Evolutionary conservation across 805 yeast species (phyloP).

Genomic region (Saturnispora ahearnii): DNA sequence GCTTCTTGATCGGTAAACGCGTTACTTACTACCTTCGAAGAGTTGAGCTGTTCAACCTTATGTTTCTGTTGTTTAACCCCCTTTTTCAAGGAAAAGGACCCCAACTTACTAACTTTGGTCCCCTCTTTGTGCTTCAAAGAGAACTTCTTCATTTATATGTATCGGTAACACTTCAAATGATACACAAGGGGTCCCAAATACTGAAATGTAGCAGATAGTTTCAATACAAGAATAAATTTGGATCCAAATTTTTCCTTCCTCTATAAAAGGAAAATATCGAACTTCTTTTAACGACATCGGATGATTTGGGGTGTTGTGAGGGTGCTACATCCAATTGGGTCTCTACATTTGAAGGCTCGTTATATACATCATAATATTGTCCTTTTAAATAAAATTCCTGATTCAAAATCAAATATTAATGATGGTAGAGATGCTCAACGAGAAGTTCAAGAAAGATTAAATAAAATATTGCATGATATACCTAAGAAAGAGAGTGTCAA

Average conservation of each 20-base stretch:
- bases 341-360: background rate
- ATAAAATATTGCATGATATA: conserved; percentile 10
- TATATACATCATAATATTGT: background rate
- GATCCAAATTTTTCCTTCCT: background rate
- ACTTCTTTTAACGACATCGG: background rate
- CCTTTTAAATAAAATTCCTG: background rate
- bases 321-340: background rate
- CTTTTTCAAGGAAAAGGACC: background rate
- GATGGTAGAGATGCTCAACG: background rate
- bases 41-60: background rate
- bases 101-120: background rate
- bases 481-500: background rate
- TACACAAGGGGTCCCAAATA: background rate
- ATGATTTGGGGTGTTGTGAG: background rate
- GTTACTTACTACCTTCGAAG: background rate
- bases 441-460: conserved; percentile 7
- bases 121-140: conserved; percentile 27
- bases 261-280: background rate
- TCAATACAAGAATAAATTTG: background rate
- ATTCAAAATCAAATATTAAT: background rate
- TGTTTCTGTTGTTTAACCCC: background rate
- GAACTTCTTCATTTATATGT: conserved; percentile 28
- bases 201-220: background rate
- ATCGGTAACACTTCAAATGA: background rate
- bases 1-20: background rate